Conservation (phyloP, 2,329 filamentous ascomycete genomes). For the Biscogniauxia mediterranea region DNA sequence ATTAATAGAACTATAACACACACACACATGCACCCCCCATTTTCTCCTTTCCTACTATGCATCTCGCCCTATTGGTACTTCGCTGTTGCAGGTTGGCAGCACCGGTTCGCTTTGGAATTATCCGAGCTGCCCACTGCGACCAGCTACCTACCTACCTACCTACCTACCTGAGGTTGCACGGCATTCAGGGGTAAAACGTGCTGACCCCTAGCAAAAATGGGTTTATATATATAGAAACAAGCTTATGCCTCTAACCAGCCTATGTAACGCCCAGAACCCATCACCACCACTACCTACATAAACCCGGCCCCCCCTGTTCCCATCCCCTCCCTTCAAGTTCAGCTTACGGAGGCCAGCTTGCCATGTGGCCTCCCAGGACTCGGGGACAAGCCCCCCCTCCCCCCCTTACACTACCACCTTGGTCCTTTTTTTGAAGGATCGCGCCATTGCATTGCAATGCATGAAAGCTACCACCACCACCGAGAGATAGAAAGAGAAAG, state of each 20-base stretch:
- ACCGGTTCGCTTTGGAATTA: background rate
- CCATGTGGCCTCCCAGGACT: background rate
- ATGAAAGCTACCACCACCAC: background rate
- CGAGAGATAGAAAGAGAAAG: no score
- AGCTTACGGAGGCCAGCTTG: background rate
- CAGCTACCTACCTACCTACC: background rate
- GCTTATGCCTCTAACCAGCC: background rate
- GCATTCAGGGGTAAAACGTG: background rate
- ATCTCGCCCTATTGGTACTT: background rate
- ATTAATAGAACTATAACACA: background rate
- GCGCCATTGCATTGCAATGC: no score
- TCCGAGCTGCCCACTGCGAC: background rate
- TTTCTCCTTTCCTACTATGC: background rate
- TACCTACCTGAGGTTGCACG: background rate
- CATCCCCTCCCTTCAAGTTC: no score
- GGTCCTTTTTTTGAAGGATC: background rate
- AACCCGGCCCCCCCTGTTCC: no score
- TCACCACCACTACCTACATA: no score
- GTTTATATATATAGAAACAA: background rate
- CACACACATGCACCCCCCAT: background rate
- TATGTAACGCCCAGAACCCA: no score
- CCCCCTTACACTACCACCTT: background rate
- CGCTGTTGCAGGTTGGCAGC: background rate
- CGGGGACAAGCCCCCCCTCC: no score
- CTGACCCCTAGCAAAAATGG: background rate